Base-by-base conservation (phyloP, 768 basidiomycete species). In the Tephrocybe rancida region DNA sequence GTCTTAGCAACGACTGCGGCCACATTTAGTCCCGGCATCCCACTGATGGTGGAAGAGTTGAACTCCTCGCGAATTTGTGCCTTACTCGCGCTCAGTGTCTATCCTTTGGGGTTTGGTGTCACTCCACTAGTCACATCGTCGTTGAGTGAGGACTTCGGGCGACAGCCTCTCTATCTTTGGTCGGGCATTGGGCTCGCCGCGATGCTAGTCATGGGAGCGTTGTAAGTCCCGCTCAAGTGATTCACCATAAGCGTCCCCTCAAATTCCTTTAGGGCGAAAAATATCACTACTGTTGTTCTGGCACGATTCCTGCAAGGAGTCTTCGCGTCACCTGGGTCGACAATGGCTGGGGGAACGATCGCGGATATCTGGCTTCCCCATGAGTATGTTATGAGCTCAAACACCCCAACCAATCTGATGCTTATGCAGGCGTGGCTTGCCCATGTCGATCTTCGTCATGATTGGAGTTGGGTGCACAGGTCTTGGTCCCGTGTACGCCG, bases 261-360 rank as follows among this genome's bases (percentile, higher is more conserved):
- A n/a, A n/a, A n/a, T n/a, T n/a, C 16, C 16, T 34, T 34, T 25
- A 44, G 43, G 26, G 24, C 24, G 3, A 44, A 44, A 44, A 44
- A 44, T 16, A 44, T 44, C 16, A n/a, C n/a, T 13, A 47, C 29
- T 11, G 32, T 47, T 14, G 22, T 47, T 18, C 3, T 47, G 18
- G 45, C 27, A 32, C 29, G 45, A 21, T 47, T 47, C 16, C 61
- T 90, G 1, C 77, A 82, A 52, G 87, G 88, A 7, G 78, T 78
- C 0, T 85, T 83, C 61, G 86, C 83, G 9, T 87, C 87, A 10
- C 88, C 87, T 0, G 84, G 83, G 25, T 77, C 86, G 0, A 85
- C 85, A 0, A 85, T 89, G 76, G 87, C 88, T 16, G 86, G 85
- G 22, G 88, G 88, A n/a, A 86, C 84, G 2, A 79, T 88, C 19